phyloP scores from a whole-genome alignment of 2,329 filamentous ascomycete species.

The Aspergillus proliferans region DNA sequence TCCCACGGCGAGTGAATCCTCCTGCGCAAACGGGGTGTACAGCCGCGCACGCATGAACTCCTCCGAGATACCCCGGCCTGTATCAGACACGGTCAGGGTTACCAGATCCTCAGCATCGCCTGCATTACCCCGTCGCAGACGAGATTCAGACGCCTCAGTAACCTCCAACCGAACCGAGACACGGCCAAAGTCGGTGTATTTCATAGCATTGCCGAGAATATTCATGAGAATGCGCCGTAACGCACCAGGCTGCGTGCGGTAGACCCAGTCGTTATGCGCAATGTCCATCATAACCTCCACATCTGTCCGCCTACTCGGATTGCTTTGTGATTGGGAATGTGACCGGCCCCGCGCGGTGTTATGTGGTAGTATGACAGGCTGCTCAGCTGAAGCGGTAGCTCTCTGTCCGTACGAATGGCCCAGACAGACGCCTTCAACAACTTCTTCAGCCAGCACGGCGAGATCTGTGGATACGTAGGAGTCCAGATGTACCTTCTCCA shows the following conservation, averaged over 20 bases:
- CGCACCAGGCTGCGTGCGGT: slow-evolving; percentile 51
- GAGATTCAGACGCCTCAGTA: slow-evolving; percentile 22
- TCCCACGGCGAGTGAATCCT: slow-evolving; percentile 50
- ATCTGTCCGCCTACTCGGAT: slow-evolving; percentile 9
- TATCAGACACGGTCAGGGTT: slow-evolving; percentile 52
- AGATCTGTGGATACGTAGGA: slow-evolving; percentile 36
- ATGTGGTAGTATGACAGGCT: slow-evolving; percentile 16
- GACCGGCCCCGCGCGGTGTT: slow-evolving; percentile 1
- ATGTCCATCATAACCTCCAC: slow-evolving; percentile 51
- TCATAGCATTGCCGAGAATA: slow-evolving; percentile 56
- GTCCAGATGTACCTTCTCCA: slow-evolving; percentile 29
- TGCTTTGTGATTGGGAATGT: neutral
- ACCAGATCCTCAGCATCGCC: slow-evolving; percentile 29
- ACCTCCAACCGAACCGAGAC: slow-evolving; percentile 41
- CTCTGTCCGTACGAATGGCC: slow-evolving; percentile 41
- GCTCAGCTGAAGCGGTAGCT: slow-evolving; percentile 19
- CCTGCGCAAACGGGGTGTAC: slow-evolving; percentile 55
- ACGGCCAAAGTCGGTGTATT: slow-evolving; percentile 52
- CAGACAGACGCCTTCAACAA: slow-evolving; percentile 49
- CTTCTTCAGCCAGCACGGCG: slow-evolving; percentile 46
- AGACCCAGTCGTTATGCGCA: slow-evolving; percentile 47
- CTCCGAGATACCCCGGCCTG: slow-evolving; percentile 59
- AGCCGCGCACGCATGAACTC: slow-evolving; percentile 56
- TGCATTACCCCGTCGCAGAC: slow-evolving; percentile 19
- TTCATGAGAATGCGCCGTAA: slow-evolving; percentile 56